These are phyloP conservation scores for Erysimum pusillum DNA, from an alignment of 441 rosid genomes.

Conservation along the genomic window DNA sequence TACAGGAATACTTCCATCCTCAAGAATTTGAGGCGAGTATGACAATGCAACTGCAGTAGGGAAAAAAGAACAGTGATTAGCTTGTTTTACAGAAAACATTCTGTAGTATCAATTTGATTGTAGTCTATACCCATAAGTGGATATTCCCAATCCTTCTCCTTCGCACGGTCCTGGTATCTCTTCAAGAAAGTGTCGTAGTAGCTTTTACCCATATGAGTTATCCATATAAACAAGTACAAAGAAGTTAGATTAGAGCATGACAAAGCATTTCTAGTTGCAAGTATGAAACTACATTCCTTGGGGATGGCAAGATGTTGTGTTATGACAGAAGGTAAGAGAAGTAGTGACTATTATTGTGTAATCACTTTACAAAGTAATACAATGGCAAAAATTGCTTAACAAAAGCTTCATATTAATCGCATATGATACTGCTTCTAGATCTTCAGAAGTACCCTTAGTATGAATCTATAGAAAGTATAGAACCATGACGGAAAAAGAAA, in stretches of 20 bases:
- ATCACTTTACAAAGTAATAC: not conserved
- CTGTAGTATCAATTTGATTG: constrained; percentile 1
- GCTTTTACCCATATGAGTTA: constrained; percentile 50
- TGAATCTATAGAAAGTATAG: not conserved
- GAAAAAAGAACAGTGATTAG: constrained; percentile 7
- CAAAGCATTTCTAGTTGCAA: constrained; percentile 2
- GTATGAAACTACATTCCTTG: not conserved
- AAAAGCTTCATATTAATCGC: not conserved
- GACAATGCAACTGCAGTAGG: constrained; percentile 79
- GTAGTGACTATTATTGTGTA: not conserved
- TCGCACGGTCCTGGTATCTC: constrained; percentile 72
- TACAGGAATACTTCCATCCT: constrained; percentile 69
- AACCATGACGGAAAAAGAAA: constrained; percentile 8
- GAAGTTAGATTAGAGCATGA: constrained; percentile 11
- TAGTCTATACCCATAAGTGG: constrained; percentile 73
- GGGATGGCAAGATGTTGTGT: constrained; percentile 2
- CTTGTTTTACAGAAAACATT: constrained; percentile 12
- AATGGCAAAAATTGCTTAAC: not conserved
- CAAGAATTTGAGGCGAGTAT: constrained; percentile 78
- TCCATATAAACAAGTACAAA: constrained; percentile 31
- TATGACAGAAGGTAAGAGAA: constrained; percentile 5
- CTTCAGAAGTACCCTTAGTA: constrained; percentile 8
- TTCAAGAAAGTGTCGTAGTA: constrained; percentile 87
- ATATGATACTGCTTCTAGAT: not conserved
- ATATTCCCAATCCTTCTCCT: constrained; percentile 66